phyloP scores from a whole-genome alignment of 352 stramenopile genomes.

The Pilasporangium apinafurcum region DNA sequence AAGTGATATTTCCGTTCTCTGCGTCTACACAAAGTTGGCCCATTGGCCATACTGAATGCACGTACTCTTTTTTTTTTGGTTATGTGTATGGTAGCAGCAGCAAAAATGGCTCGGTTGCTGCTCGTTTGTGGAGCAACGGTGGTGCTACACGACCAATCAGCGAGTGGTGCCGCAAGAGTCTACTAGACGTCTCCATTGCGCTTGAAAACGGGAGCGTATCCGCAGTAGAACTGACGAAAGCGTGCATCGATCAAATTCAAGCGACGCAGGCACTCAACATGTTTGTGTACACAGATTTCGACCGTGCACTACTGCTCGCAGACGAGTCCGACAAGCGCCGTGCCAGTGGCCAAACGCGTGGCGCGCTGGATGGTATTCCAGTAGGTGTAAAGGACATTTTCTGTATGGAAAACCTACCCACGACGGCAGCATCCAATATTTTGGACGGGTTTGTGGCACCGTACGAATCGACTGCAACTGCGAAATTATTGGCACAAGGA shows the following conservation, averaged over 20 bases:
- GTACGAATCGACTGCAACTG: conserved; percentile 85
- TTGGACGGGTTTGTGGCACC: conserved; percentile 86
- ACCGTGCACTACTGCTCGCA: conserved; percentile 60
- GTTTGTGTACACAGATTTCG: conserved; percentile 72
- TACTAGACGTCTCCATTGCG: conserved; percentile 44
- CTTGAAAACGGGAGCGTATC: conserved; percentile 41
- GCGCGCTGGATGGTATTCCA: conserved; percentile 92
- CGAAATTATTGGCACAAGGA: conserved; percentile 82
- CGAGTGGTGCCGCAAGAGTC: conserved; percentile 56
- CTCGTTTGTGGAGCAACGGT: neutral
- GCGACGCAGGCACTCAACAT: conserved; percentile 68
- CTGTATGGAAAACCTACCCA: conserved; percentile 86
- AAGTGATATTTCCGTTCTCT: too few species aligned
- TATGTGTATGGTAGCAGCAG: too few species aligned
- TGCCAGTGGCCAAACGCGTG: conserved; percentile 21
- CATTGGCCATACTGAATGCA: too few species aligned
- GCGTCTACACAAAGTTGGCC: too few species aligned
- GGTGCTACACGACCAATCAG: conserved; percentile 16
- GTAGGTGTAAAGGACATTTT: conserved; percentile 97
- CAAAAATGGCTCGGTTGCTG: too few species aligned
- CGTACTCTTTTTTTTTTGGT: too few species aligned
- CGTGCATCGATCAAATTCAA: conserved; percentile 73
- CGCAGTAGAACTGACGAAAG: conserved; percentile 52
- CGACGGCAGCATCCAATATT: conserved; percentile 88
- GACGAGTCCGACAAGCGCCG: conserved; percentile 75